These are phyloP conservation scores for Chytriomyces sp. DNA, from an alignment of 192 early-diverging fungal species.

Conservation along the genomic window DNA sequence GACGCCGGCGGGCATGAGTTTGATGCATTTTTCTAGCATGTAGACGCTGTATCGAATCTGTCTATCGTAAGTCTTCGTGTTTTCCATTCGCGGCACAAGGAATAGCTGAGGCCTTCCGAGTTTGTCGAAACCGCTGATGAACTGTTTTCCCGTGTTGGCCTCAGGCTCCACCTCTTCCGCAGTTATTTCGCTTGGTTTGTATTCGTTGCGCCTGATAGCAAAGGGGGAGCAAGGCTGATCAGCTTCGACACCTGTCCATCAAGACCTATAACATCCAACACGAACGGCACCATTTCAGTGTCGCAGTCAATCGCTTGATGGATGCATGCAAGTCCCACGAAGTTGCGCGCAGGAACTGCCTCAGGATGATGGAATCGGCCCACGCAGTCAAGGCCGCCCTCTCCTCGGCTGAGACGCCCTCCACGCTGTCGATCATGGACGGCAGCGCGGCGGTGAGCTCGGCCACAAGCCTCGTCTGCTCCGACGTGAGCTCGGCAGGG, in stretches of 20 bases:
- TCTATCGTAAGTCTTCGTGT: constrained; percentile 69
- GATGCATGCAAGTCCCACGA: constrained; percentile 70
- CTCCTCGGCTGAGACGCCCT: background rate
- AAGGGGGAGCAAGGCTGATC: constrained; percentile 67
- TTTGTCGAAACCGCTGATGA: constrained; percentile 82
- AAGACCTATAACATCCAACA: background rate
- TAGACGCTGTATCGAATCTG: constrained; percentile 85
- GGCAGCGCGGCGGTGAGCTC: constrained; percentile 3
- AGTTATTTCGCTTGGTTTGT: constrained; percentile 68
- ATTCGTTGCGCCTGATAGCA: constrained; percentile 64
- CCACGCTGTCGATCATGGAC: background rate
- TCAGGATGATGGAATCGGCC: constrained; percentile 53
- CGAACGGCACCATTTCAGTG: background rate
- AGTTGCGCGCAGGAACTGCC: constrained; percentile 68
- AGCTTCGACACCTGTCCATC: background rate
- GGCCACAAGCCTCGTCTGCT: constrained; percentile 9
- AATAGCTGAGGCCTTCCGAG: constrained; percentile 73
- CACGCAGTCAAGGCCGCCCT: constrained; percentile 26
- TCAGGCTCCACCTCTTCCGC: constrained; percentile 77
- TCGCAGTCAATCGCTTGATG: too few species aligned
- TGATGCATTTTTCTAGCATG: constrained; percentile 76
- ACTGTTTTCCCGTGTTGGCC: constrained; percentile 78
- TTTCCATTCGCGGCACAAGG: constrained; percentile 65
- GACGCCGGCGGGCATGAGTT: constrained; percentile 22
- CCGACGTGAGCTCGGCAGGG: background rate